Base-by-base conservation (phyloP, 306 rosid species). In the Dryas drummondii region DNA sequence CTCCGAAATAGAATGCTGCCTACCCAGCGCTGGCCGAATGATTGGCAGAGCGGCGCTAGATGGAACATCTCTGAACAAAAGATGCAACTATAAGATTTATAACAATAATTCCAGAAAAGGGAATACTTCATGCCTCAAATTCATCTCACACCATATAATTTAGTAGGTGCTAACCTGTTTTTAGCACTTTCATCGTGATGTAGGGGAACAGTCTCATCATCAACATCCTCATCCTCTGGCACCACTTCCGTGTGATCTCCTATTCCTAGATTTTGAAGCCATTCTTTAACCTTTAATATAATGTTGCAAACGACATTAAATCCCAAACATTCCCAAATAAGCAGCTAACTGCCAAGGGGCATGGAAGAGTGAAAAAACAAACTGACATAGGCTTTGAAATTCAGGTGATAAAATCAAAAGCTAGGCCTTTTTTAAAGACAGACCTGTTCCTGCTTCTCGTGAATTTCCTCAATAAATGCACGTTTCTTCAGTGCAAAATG, bases 211-310 rank as follows among this genome's bases (percentile, higher is more conserved):
- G 89, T 51, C 75, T 90, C 99, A 44, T 96, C 98, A 22, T 92
- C 96, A 11, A 80, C 81, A 46, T 78, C 93, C 77, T 96, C 99
- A 22, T 96, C 97, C 22, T 90, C 98, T 53, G 87, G 99, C 75
- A 67, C 90, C 76, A 90, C 84, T 13, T 88, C 68, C 12, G 83
- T 69, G 70, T 90, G 84, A 66, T 96, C 99, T 81, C 93, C 99
- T 60, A 96, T 92, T 96, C 99, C 99, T 96, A 96, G 99, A 92
- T 92, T 96, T 89, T 90, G 97, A 90, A 96, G 99, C 99, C 99
- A 96, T 89, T 96, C 99, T 96, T 92, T 96, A 90, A 96, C 99
- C 99, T 96, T 89, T 85, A 87, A 90, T 92, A 89, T 85, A 81
- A 91, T 81, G 71, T 90, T 84, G 84, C 89, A 92, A 86, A 86